Base-by-base conservation (phyloP, 257 asterid species). In the Anisodus acutangulus region DNA sequence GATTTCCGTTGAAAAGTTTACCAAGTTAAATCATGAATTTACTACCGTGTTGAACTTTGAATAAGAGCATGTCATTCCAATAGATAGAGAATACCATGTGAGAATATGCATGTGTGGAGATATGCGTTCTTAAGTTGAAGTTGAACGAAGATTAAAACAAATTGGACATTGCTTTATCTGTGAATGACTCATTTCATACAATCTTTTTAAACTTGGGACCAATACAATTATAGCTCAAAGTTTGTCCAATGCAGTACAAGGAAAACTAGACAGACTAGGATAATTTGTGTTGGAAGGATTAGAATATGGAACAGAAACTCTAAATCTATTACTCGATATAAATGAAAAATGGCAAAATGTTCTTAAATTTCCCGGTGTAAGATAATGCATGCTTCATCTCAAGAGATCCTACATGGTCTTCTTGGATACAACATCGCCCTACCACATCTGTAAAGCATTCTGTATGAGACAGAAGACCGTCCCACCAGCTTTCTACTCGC, bases 401-500 rank as follows among this genome's bases (percentile, higher is more conserved):
- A 70, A 70, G 67, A 71, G 68, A 83, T 68, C 39, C 74, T 83
- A 71, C 55, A 83, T 57, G 76, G 63, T 72, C 74, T 54, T 45
- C 85, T 57, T 11, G 22, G 15, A 66, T 22, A 53, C 72, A 59
- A 17, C 9, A 83, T 51, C 54, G 51, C 84, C 80, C 79, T 82
- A 64, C 51, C 81, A 41, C 22, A 54, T 66, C 37, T 37, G 85
- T 5, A 69, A 70, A 53, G 82, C 82, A 57, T 83, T 35, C 80
- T n/a, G 51, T 70, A 37, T 6, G 85, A 55, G 53, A 41, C 9
- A 31, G 81, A 83, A 70, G 9, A 57, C 9, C 15, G 0, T n/a
- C 70, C 3, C 15, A 72, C 57, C 57, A 45, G 80, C 85, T 37
- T 82, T 71, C 69, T 81, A 87, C 81, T 87, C 89, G 16, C 89